Base-by-base conservation (phyloP, 164 flowering plant genomes). In the Piper longum region DNA sequence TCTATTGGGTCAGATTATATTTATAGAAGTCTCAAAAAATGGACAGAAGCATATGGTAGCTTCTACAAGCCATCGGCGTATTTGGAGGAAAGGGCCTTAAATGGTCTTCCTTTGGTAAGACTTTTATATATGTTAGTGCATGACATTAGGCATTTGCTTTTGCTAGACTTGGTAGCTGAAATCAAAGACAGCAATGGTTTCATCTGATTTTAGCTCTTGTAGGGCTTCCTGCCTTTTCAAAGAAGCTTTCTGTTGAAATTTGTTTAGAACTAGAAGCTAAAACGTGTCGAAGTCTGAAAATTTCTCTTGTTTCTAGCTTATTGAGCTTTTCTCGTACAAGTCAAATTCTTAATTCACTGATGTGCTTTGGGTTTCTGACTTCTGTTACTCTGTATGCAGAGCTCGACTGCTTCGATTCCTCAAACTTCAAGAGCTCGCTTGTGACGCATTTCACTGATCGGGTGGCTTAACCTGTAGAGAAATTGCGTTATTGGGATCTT, bases 11-110 rank as follows among this genome's bases (percentile, higher is more conserved):
- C 90, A 55, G 65, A 70, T 7, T 78, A 81, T 62, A 67, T 95
- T 59, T 90, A 84, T 56, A 41, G 64, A 44, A 79, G 88, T 61
- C 83, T 95, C 43, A 84, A 85, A 77, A 87, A 82, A 71, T 91
- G 95, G 95, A 75, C 85, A 4, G 78, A 78, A 63, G 4, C 61
- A 54, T 86, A 87, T 69, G 95, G 99, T 16, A 65, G 67, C 73
- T 85, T 93, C 70, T 93, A 66, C 61, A 83, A 79, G 64, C 99
- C 99, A 42, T 88, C 97, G n/a, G 79, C 68, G 66, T 88, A 72
- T 71, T 71, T 95, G 83, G 97, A 95, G 83, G 91, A 95, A 73
- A 73, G 97, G 73, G 97, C 89, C 64, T 71, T 64, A 14, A 81
- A 73, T 63, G 97, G 95, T 75, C 72, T 87, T 5, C 83, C 81